Evolutionary conservation across 345 rosid genomes (phyloP).

Genomic region (Rhizophora mangle): DNA sequence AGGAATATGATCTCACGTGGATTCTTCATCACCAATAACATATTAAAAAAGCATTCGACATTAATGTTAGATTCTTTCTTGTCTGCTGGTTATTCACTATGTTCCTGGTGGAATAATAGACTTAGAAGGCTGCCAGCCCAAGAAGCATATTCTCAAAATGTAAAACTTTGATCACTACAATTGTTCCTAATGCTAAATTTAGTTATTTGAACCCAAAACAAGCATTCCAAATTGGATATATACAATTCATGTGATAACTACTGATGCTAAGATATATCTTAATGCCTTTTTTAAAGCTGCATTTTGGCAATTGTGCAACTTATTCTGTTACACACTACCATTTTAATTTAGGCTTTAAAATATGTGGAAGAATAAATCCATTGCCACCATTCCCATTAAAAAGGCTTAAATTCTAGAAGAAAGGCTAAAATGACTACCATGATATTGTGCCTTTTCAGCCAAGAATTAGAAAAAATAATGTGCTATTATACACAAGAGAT

Average conservation of each 20-base stretch:
- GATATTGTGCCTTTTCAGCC: not conserved
- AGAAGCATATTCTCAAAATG: not conserved
- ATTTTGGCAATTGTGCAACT: not conserved
- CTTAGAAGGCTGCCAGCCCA: not conserved
- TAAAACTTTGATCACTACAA: not conserved
- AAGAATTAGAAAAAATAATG: not conserved
- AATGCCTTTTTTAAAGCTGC: not conserved
- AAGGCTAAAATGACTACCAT: not conserved
- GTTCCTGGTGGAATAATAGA: not conserved
- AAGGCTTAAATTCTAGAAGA: not conserved
- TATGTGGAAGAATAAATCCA: conserved; percentile 10
- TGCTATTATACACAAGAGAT: too few relatives aligned
- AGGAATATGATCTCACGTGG: not conserved
- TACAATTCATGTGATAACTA: not conserved
- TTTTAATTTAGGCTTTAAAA: not conserved
- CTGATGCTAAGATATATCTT: not conserved
- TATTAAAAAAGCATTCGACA: not conserved
- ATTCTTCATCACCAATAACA: not conserved
- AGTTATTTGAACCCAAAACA: not conserved
- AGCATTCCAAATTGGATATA: not conserved
- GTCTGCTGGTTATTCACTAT: not conserved
- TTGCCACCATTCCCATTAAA: not conserved
- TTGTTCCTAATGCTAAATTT: not conserved
- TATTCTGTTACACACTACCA: not conserved
- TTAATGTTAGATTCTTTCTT: not conserved